Base-by-base conservation (phyloP, 78 protist genomes). In the Monocercomonoides exilis region DNA sequence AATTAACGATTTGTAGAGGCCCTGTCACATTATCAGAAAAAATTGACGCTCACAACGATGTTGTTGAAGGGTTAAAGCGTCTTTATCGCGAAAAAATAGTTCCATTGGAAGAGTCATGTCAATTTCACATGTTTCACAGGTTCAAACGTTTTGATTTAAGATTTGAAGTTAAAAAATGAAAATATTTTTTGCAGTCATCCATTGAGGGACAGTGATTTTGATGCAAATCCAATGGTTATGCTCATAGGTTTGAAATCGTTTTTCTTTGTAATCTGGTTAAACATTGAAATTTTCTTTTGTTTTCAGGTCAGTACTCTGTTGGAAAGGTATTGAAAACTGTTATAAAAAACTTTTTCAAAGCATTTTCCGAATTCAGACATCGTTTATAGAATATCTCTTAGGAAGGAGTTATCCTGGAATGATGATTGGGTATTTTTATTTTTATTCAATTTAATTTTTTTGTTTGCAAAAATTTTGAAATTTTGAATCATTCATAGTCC, bases 401-500 rank as follows among this genome's bases (percentile, higher is more conserved):
- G 82, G 82, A 21, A 6, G 11, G 21, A 33, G 45, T 38, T 79
- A 33, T 21, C 82, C 82, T 79, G 82, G 82, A 21, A 11, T 32
- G 21, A 54, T 54, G 70, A 54, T 54, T 54, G 70, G 70, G 70
- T n/a, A n/a, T n/a, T n/a, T n/a, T n/a, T n/a, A n/a, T n/a, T n/a
- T n/a, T n/a, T n/a, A n/a, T n/a, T 21, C 70, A 54, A 54, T 79
- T 79, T 79, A 21, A 38, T 4, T 33, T 29, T 33, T 6, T 79
- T 79, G 45, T 79, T 79, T 79, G n/a, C 21, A 33, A 33, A 33
- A 33, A 32, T 21, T 41, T 33, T 6, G 45, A 79, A 38, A 5
- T 32, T 4, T 79, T 21, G 38, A 54, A 87, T 77, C 41, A n/a
- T n/a, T n/a, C n/a, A n/a, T 88, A 95, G 96, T 0, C 96, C 96